These are phyloP conservation scores for Leccinum disarticulatum DNA, from an alignment of 768 basidiomycete species.

Conservation along the genomic window DNA sequence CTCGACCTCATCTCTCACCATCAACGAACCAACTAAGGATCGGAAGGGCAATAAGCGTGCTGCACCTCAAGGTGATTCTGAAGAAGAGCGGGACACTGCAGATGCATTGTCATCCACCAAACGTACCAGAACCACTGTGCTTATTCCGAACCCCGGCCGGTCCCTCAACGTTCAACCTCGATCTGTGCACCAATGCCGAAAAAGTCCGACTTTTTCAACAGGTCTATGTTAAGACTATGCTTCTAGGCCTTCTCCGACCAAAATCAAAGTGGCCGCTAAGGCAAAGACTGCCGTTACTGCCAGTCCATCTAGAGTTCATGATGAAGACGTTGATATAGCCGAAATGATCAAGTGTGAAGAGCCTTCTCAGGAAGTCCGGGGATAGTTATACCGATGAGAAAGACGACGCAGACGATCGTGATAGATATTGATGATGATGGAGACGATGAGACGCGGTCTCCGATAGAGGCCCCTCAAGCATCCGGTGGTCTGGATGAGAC, in stretches of 20 bases:
- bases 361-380: constrained; percentile 46
- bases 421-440: constrained; percentile 48
- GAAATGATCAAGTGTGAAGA: constrained; percentile 48
- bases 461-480: constrained; percentile 36
- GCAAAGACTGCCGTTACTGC: constrained; percentile 55
- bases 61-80: constrained; percentile 63
- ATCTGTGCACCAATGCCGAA: constrained; percentile 64
- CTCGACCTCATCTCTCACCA: constrained; percentile 49
- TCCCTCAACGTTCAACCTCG: constrained; percentile 39
- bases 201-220: constrained; percentile 43
- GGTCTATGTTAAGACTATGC: constrained; percentile 15
- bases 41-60: constrained; percentile 93
- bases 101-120: constrained; percentile 52
- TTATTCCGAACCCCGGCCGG: constrained; percentile 63
- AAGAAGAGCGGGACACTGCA: constrained; percentile 58
- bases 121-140: constrained; percentile 58
- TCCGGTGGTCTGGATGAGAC: constrained; percentile 64
- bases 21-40: constrained; percentile 76
- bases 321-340: constrained; percentile 78
- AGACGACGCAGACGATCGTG: constrained; percentile 46
- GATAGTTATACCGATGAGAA: constrained; percentile 43
- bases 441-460: constrained; percentile 38
- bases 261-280: constrained; percentile 61
- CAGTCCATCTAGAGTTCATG: constrained; percentile 62
- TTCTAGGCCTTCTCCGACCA: constrained; percentile 47